These are phyloP conservation scores for Cyberlindnera veronae DNA, from an alignment of 805 yeast genomes.

Conservation along the genomic window DNA sequence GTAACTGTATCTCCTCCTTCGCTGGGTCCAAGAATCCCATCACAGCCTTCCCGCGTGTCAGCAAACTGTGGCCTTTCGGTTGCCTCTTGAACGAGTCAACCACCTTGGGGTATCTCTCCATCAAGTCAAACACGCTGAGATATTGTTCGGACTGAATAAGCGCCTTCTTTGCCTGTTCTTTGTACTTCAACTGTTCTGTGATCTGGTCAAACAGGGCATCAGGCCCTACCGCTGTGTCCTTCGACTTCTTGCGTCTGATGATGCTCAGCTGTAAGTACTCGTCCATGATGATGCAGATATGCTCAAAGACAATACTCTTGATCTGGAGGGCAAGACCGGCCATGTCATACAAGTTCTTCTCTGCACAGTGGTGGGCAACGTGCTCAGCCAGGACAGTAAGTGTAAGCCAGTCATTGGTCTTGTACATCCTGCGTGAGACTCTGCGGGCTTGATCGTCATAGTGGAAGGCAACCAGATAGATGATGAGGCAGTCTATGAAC, in stretches of 20 bases:
- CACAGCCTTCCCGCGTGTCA: neutral
- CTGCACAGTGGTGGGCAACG: slow-evolving; percentile 6
- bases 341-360: slow-evolving; percentile 8
- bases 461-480: slow-evolving; percentile 22
- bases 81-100: slow-evolving; percentile 5
- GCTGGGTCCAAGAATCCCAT: neutral
- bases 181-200: slow-evolving; percentile 8
- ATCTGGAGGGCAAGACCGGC: slow-evolving; percentile 18
- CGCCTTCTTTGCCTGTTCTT: slow-evolving; percentile 8
- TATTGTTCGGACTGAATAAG: slow-evolving; percentile 9
- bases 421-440: slow-evolving; percentile 10
- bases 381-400: slow-evolving; percentile 15
- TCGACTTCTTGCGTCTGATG: slow-evolving; percentile 8
- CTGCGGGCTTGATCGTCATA: slow-evolving; percentile 21
- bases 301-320: slow-evolving; percentile 16
- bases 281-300: slow-evolving; percentile 12
- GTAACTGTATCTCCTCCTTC: slow-evolving; percentile 9
- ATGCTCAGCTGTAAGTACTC: slow-evolving; percentile 12
- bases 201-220: slow-evolving; percentile 6
- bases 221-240: neutral
- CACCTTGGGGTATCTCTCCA: slow-evolving; percentile 12
- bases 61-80: neutral
- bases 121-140: slow-evolving; percentile 13
- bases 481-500: slow-evolving; percentile 20
- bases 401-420: slow-evolving; percentile 20